These are phyloP conservation scores for Psophocarpus tetragonolobus DNA, from an alignment of 306 rosid genomes.

Conservation along the genomic window DNA sequence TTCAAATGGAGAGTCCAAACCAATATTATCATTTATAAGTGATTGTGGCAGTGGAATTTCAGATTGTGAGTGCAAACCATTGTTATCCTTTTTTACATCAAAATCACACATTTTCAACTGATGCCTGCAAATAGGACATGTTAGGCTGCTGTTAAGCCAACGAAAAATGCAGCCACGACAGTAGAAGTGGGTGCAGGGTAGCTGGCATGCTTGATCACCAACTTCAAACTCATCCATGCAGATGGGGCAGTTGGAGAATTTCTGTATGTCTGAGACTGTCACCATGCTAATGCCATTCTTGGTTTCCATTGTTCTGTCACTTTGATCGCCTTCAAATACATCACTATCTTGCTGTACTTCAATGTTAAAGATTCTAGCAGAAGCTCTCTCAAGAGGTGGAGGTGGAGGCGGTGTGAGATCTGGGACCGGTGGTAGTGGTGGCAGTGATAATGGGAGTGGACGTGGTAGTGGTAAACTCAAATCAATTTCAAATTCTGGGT, in stretches of 20 bases:
- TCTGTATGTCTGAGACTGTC: constrained; percentile 43
- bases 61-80: neutral
- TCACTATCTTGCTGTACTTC: neutral
- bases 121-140: constrained; percentile 81
- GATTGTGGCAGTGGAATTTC: neutral
- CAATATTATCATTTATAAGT: neutral
- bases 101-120: neutral
- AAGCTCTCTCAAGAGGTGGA: neutral
- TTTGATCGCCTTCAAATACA: neutral
- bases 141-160: constrained; percentile 67
- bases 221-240: constrained; percentile 75
- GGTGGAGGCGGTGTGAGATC: neutral
- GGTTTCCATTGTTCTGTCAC: neutral
- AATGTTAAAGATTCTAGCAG: neutral
- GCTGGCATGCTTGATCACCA: constrained; percentile 52
- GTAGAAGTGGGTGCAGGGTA: constrained; percentile 74
- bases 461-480: neutral
- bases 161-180: constrained; percentile 63
- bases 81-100: neutral
- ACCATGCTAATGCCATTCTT: constrained; percentile 40
- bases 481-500: neutral
- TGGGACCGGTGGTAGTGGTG: neutral
- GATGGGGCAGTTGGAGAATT: constrained; percentile 54
- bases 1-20: neutral
- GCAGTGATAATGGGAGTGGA: neutral